Percentiles rank a stretch among this genome's conserved stretches.
Evolutionary conservation across 371 early-diverging fungal species (phyloP).

Genomic region (Lichtheimia corymbifera): DNA sequence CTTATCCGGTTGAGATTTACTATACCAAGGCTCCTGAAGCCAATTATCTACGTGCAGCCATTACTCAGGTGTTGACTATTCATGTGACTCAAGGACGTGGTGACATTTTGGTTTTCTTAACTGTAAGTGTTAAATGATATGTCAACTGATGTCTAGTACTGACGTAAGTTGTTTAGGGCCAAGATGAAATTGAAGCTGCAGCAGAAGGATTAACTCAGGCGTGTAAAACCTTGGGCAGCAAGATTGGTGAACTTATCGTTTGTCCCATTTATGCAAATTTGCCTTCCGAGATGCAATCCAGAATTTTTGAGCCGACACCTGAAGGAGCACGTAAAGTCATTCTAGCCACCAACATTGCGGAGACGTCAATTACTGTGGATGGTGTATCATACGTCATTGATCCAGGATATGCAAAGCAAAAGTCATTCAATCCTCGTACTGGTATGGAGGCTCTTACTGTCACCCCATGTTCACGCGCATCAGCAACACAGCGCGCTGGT

Average conservation of each 20-base stretch:
- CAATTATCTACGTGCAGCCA: conserved; percentile 95
- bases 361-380: conserved; percentile 99
- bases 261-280: conserved; percentile 96
- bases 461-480: conserved; percentile 92
- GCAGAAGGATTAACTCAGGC: conserved; percentile 83
- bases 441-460: conserved; percentile 97
- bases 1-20: conserved; percentile 92
- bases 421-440: conserved; percentile 89
- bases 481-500: conserved; percentile 97
- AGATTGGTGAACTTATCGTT: conserved; percentile 88
- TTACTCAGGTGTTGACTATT: conserved; percentile 94
- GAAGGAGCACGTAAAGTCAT: conserved; percentile 96
- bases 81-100: conserved; percentile 90
- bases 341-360: conserved; percentile 99
- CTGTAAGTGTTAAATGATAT: conserved; percentile 47
- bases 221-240: conserved; percentile 82
- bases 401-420: conserved; percentile 96
- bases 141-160: not conserved
- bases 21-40: conserved; percentile 97
- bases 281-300: conserved; percentile 90
- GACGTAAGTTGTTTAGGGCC: conserved; percentile 59
- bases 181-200: conserved; percentile 98
- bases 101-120: conserved; percentile 97
- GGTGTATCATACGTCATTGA: conserved; percentile 84
- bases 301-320: conserved; percentile 97